These are phyloP conservation scores for Henckelia pumila DNA, from an alignment of 257 asterid genomes.

Conservation along the genomic window DNA sequence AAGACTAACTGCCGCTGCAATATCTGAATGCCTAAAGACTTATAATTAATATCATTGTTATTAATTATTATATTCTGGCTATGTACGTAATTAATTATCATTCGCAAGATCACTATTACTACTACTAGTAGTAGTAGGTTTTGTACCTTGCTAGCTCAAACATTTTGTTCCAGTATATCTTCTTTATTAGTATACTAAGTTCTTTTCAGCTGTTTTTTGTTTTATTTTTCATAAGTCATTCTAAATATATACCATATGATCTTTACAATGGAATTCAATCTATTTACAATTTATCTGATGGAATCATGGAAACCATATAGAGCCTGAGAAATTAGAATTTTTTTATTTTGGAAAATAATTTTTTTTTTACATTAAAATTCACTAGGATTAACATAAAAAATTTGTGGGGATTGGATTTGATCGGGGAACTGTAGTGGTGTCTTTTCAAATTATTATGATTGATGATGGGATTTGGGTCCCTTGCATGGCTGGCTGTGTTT, in stretches of 20 bases:
- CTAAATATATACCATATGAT: too few species aligned
- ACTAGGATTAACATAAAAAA: too few species aligned
- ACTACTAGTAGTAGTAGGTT: neutral
- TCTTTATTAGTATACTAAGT: too few species aligned
- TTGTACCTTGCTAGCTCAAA: too few species aligned
- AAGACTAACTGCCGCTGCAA: constrained; percentile 27
- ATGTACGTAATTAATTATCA: neutral
- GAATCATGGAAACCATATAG: too few species aligned
- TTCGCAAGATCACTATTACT: neutral
- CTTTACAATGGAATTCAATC: too few species aligned
- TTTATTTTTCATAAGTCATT: too few species aligned
- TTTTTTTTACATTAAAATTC: constrained; percentile 15
- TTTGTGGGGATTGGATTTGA: constrained; percentile 22
- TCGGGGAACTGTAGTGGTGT: constrained; percentile 28
- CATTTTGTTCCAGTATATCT: too few species aligned
- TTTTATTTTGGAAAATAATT: constrained; percentile 24
- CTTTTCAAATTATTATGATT: neutral
- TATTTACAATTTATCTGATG: too few species aligned
- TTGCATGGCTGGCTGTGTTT: neutral
- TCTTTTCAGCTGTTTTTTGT: too few species aligned
- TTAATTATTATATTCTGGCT: neutral
- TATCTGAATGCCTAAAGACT: neutral
- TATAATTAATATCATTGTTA: neutral
- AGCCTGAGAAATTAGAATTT: constrained; percentile 13
- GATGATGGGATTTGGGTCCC: constrained; percentile 37